Evolutionary conservation across 73 alveolate genomes (phyloP).

Genomic region (Effrenium voratum): DNA sequence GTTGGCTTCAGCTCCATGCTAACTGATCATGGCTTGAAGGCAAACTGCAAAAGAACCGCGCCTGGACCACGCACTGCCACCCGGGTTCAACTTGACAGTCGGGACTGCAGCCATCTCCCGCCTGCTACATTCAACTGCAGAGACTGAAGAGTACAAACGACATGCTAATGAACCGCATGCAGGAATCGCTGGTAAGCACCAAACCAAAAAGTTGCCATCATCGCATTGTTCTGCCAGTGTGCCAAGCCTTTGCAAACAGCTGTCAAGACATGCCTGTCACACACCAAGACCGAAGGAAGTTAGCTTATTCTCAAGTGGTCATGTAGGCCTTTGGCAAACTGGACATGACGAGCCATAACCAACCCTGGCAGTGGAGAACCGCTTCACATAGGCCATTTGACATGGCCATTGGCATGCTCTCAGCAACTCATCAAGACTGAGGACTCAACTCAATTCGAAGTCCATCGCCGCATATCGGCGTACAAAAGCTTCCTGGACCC

Average conservation of each 20-base stretch:
- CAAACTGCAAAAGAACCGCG: not conserved
- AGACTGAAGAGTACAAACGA: not conserved
- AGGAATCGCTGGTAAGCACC: not conserved
- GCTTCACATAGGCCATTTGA: not conserved
- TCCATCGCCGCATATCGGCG: constrained; percentile 72
- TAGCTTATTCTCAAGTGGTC: not conserved
- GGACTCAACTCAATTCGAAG: constrained; percentile 23
- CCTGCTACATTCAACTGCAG: not conserved
- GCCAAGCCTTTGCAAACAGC: constrained; percentile 30
- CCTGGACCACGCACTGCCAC: constrained; percentile 54
- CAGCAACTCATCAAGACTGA: not conserved
- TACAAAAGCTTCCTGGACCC: constrained; percentile 60
- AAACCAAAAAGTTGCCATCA: constrained; percentile 76
- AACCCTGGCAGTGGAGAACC: not conserved
- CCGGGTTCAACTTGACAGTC: constrained; percentile 46
- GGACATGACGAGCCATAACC: not conserved
- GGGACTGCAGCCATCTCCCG: constrained; percentile 88
- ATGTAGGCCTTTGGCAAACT: not conserved
- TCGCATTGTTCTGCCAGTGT: constrained; percentile 67
- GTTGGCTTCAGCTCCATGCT: too few relatives aligned
- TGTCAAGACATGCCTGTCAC: not conserved
- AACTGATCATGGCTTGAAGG: too few relatives aligned
- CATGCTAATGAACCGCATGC: not conserved
- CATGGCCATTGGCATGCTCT: not conserved
- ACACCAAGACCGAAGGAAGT: not conserved